Evolutionary conservation across 1,139 yeast species (phyloP).

Genomic region (Pneumocystis wakefieldiae): DNA sequence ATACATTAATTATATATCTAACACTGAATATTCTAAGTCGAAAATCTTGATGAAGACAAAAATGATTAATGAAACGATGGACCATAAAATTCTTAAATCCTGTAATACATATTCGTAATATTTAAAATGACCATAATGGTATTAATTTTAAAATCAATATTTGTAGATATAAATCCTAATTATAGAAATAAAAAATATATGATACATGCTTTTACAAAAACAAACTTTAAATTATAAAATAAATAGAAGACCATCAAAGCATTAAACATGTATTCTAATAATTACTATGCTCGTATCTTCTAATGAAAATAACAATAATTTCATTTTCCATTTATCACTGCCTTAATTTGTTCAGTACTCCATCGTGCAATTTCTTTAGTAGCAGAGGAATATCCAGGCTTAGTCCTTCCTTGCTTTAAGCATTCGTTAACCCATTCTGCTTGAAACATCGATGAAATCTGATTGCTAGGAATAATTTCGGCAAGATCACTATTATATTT

Average conservation of each 20-base stretch:
- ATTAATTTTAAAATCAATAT: not conserved
- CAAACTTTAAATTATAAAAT: not conserved
- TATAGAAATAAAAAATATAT: not conserved
- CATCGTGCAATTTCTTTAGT: constrained; percentile 15
- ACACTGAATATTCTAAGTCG: not conserved
- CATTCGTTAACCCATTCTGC: constrained; percentile 12
- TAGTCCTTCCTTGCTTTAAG: constrained; percentile 11
- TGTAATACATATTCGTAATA: not conserved
- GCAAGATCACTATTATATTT: constrained; percentile 10
- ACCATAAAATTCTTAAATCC: not conserved
- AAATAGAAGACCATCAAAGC: not conserved
- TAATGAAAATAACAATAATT: not conserved
- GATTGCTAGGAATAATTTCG: constrained; percentile 12
- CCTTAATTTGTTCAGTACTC: constrained; percentile 13
- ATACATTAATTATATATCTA: not conserved
- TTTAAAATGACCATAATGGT: not conserved
- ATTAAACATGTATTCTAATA: not conserved
- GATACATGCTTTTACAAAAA: not conserved
- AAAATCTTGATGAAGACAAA: not conserved
- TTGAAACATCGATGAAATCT: constrained; percentile 9
- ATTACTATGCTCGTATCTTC: not conserved
- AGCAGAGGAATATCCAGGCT: constrained; percentile 6
- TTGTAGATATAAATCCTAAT: not conserved
- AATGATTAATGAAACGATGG: not conserved
- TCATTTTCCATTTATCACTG: not conserved